phyloP scores from a whole-genome alignment of 768 basidiomycete genomes.

The Xerocomellus chrysenteron region DNA sequence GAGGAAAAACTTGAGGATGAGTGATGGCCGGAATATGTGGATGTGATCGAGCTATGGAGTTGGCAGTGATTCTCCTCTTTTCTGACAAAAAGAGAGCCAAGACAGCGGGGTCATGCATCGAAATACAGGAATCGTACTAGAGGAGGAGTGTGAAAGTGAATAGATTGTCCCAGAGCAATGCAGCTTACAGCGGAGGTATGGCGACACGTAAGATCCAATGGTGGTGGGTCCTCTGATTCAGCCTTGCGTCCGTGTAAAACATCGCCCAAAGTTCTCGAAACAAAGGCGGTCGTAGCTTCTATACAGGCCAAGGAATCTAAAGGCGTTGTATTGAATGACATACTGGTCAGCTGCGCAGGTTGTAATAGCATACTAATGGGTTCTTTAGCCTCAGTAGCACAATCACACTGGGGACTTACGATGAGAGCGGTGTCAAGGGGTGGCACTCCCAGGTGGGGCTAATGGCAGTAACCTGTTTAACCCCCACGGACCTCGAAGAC shows the following conservation, averaged over 20 bases:
- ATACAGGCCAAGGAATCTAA: conserved; percentile 39
- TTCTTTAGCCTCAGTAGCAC: conserved; percentile 5
- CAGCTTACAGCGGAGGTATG: conserved; percentile 46
- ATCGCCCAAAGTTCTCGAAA: conserved; percentile 47
- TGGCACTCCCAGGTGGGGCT: conserved; percentile 70
- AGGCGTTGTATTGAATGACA: conserved; percentile 43
- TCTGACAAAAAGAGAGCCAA: conserved; percentile 50
- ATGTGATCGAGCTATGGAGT: conserved; percentile 40
- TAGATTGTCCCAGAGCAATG: not conserved
- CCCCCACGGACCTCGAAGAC: conserved; percentile 37
- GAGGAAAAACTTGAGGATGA: conserved; percentile 68
- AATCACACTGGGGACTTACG: conserved; percentile 40
- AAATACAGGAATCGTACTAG: conserved; percentile 15
- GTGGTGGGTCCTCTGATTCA: conserved; percentile 46
- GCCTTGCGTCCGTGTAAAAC: conserved; percentile 50
- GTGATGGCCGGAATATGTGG: conserved; percentile 56
- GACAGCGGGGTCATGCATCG: conserved; percentile 22
- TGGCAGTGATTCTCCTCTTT: conserved; percentile 44
- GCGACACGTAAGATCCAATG: conserved; percentile 51
- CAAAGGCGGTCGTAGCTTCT: conserved; percentile 48
- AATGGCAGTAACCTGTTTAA: conserved; percentile 61
- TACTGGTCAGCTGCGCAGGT: conserved; percentile 47
- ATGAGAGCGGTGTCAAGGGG: conserved; percentile 33
- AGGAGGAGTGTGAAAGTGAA: not conserved
- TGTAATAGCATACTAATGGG: conserved; percentile 41